Evolutionary conservation across 805 yeast species (phyloP).

Genomic region (Lipomyces chichibuensis): DNA sequence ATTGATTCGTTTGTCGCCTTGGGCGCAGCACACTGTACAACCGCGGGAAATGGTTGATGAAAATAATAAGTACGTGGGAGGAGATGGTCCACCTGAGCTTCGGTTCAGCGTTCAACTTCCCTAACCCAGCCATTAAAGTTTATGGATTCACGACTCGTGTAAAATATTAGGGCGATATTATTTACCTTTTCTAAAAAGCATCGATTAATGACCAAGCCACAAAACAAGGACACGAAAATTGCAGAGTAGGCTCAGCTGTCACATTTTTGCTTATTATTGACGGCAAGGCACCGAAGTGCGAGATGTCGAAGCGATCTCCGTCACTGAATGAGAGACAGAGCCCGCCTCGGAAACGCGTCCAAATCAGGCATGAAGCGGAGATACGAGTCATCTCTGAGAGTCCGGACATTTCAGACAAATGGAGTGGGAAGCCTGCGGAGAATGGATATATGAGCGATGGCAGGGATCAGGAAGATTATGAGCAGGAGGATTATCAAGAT

Average conservation of each 20-base stretch:
- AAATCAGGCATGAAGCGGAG: slow-evolving; percentile 2
- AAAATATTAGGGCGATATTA: no score
- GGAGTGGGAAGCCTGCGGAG: neutral
- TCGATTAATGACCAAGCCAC: neutral
- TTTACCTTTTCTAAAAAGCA: no score
- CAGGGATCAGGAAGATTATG: slow-evolving; percentile 17
- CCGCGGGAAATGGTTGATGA: neutral
- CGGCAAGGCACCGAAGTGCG: neutral
- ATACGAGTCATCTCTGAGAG: neutral
- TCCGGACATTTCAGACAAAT: neutral
- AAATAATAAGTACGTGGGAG: neutral
- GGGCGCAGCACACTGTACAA: neutral
- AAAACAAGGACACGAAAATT: neutral
- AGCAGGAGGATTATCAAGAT: slow-evolving; percentile 10
- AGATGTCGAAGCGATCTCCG: slow-evolving; percentile 18
- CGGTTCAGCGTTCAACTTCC: no score
- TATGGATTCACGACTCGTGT: no score
- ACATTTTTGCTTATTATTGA: neutral
- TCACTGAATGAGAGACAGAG: neutral
- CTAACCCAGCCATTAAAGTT: no score
- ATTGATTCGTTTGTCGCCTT: neutral
- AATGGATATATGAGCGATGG: slow-evolving; percentile 13
- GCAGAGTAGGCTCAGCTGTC: neutral
- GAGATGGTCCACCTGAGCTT: no score
- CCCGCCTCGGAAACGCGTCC: slow-evolving; percentile 12